Conservation (phyloP, 306 rosid species). For the Lithocarpus polystachyus region DNA sequence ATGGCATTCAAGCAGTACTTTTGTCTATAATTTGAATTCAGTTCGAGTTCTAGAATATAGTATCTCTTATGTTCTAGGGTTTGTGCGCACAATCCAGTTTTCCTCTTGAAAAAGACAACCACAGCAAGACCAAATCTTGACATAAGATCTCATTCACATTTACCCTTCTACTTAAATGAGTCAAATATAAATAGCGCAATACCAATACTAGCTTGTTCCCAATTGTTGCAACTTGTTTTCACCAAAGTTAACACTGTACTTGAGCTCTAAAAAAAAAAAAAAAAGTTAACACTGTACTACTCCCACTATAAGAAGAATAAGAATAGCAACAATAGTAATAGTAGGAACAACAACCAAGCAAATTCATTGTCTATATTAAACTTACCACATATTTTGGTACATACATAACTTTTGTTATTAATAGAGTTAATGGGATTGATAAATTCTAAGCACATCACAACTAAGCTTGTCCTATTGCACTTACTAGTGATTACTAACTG, state of each 20-base stretch:
- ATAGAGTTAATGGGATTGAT: neutral
- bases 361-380: too few species aligned
- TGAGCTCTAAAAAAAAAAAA: too few species aligned
- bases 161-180: conserved; percentile 12
- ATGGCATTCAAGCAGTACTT: conserved; percentile 26
- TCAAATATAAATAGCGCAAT: conserved; percentile 15
- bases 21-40: neutral
- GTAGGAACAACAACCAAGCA: neutral
- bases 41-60: neutral
- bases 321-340: neutral
- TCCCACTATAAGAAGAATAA: neutral
- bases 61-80: neutral
- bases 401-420: too few species aligned
- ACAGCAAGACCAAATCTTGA: conserved; percentile 24
- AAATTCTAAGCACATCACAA: neutral
- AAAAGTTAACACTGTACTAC: neutral
- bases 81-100: conserved; percentile 20
- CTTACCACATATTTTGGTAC: too few species aligned
- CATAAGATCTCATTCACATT: conserved; percentile 9
- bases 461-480: neutral
- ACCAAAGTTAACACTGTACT: neutral
- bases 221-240: neutral
- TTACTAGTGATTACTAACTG: neutral
- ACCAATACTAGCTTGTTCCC: too few species aligned
- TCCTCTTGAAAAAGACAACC: conserved; percentile 30